Percentiles rank a stretch among this genome's conserved stretches.
Evolutionary conservation across 495 filamentous ascomycete species (phyloP).

Genomic region (Hypoxylon rickii): DNA sequence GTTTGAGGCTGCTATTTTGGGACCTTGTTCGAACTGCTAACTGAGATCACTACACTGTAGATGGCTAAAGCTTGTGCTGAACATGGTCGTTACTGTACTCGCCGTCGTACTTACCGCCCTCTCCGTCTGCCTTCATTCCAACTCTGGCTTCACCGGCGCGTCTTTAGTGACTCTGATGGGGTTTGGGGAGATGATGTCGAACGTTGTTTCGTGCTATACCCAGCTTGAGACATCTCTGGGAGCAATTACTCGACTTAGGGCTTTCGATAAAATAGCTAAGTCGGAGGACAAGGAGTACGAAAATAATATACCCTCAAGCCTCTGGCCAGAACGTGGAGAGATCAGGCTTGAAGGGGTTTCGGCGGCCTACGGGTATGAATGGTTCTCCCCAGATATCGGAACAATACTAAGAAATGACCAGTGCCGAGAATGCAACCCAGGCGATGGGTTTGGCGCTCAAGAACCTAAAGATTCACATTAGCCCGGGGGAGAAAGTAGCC

Average conservation of each 20-base stretch:
- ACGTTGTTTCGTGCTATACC: constrained; percentile 36
- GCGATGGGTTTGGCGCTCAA: constrained; percentile 23
- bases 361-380: constrained; percentile 35
- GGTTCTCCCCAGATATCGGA: not conserved
- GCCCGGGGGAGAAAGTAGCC: constrained; percentile 42
- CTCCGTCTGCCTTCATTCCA: constrained; percentile 47
- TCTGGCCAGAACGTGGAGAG: constrained; percentile 35
- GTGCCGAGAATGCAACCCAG: constrained; percentile 2
- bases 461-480: constrained; percentile 36
- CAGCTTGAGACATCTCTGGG: constrained; percentile 55
- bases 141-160: constrained; percentile 59
- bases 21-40: too few relatives aligned
- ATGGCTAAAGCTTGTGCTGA: constrained; percentile 58
- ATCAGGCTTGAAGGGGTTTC: constrained; percentile 36
- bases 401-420: constrained; percentile 1
- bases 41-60: not conserved
- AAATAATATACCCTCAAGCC: constrained; percentile 33
- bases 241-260: constrained; percentile 57
- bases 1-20: too few relatives aligned
- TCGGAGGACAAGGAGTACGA: constrained; percentile 46
- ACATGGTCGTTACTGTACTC: constrained; percentile 53
- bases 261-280: constrained; percentile 41
- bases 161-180: constrained; percentile 43
- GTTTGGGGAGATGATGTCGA: constrained; percentile 25
- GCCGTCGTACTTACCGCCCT: constrained; percentile 55